phyloP scores from a whole-genome alignment of 441 rosid genomes.

The Rhodomyrtus psidioides region DNA sequence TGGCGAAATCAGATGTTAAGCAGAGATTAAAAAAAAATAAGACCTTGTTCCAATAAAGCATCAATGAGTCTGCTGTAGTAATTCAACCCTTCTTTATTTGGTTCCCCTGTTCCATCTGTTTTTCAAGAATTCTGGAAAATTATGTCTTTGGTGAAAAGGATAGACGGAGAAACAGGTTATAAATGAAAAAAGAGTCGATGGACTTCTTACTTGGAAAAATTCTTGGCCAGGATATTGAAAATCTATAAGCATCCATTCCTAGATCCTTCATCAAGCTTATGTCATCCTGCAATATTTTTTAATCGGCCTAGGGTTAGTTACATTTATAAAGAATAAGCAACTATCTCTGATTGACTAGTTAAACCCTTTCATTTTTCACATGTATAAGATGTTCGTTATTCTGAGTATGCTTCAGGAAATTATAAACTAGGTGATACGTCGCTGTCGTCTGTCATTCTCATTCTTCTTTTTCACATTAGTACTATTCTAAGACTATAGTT shows the following conservation, averaged over 20 bases:
- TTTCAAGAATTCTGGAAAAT: neutral
- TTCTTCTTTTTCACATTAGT: neutral
- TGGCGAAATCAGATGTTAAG: neutral
- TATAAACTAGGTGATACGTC: neutral
- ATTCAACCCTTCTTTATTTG: constrained; percentile 52
- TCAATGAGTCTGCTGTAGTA: constrained; percentile 67
- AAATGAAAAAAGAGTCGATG: neutral
- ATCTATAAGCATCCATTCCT: constrained; percentile 86
- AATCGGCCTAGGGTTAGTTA: neutral
- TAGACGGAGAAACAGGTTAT: neutral
- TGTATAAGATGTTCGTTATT: neutral
- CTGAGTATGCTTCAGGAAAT: neutral
- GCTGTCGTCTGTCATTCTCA: neutral
- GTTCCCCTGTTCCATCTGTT: constrained; percentile 77
- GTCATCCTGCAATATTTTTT: constrained; percentile 39
- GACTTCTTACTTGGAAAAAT: constrained; percentile 63
- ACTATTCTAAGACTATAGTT: neutral
- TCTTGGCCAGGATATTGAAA: constrained; percentile 91
- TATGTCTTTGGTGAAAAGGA: neutral
- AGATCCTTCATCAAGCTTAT: constrained; percentile 76
- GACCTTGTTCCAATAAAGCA: constrained; percentile 59
- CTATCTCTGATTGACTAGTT: neutral
- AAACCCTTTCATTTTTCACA: neutral
- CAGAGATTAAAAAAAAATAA: neutral
- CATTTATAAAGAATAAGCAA: neutral